Base-by-base conservation (phyloP, 1,284 basidiomycete genomes). In the Sphaerobolus stellatus region DNA sequence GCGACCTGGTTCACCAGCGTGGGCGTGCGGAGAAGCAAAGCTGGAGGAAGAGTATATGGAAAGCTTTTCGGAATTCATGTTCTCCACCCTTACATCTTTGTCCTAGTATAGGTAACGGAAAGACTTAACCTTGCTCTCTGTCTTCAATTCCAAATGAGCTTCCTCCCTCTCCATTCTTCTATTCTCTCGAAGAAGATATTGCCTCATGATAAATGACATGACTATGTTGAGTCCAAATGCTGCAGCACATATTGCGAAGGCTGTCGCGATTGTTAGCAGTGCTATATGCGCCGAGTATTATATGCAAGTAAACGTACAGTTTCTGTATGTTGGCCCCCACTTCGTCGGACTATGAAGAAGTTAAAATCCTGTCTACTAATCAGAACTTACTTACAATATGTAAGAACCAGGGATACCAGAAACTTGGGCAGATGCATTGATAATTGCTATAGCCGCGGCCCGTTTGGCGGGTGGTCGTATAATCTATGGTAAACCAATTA, bases 351-450 rank as follows among this genome's bases (percentile, higher is more conserved):
- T 76, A n/a, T 73, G 65, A 55, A 75, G 72, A 30, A 72, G 74
- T 49, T n/a, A 18, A 11, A 41, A 33, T 28, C 44, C 20, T 27
- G 18, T 11, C 9, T 13, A 16, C 14, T 27, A 11, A 7, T 6
- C 30, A 31, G 18, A n/a, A 20, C 5, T 16, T 16, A 27, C 48
- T 34, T 24, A 50, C 33, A 50, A 40, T 28, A 52, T 44, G 13
- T 68, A 92, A 75, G 89, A 87, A 60, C 90, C 88, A 48, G 79
- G 70, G 43, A 91, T 76, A 66, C 91, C 90, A 1, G 88, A 88
- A 1, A 87, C 71, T 59, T 86, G 82, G 9, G 82, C 82, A 62
- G 88, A 80, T 25, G 84, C 78, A 64, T 91, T 90, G 59, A 88
- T 82, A 55, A 87, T 71, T 0, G 87, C 90, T 48, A 92, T 74